phyloP scores from a whole-genome alignment of 1,284 basidiomycete species.

The Schizopora paradoxa region DNA sequence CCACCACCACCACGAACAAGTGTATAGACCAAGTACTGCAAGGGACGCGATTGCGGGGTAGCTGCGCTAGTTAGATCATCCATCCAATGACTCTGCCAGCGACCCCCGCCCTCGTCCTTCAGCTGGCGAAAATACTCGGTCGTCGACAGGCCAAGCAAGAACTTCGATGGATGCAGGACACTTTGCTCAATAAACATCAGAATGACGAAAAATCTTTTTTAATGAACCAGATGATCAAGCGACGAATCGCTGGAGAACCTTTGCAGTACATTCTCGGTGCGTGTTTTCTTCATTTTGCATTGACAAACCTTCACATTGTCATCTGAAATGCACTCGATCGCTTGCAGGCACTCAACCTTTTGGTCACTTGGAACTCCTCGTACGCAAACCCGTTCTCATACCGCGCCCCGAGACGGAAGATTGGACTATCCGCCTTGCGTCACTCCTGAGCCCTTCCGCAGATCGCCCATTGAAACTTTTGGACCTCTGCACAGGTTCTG shows the following conservation, averaged over 20 bases:
- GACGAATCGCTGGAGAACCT: slow-evolving; percentile 66
- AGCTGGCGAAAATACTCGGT: slow-evolving; percentile 37
- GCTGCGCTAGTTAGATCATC: not conserved
- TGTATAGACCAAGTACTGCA: too few species aligned
- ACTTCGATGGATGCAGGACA: slow-evolving; percentile 57
- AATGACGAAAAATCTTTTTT: too few species aligned
- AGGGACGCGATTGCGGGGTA: not conserved
- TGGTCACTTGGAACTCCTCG: slow-evolving; percentile 68
- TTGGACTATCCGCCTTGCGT: slow-evolving; percentile 60
- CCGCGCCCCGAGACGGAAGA: slow-evolving; percentile 91
- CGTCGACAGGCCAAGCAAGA: slow-evolving; percentile 45
- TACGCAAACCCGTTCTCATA: slow-evolving; percentile 77
- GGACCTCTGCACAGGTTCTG: slow-evolving; percentile 88
- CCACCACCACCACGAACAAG: too few species aligned
- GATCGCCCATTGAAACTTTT: slow-evolving; percentile 49
- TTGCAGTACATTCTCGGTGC: slow-evolving; percentile 88
- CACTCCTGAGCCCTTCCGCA: slow-evolving; percentile 35
- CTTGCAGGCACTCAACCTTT: slow-evolving; percentile 80
- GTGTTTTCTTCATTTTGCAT: slow-evolving; percentile 25
- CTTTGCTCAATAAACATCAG: slow-evolving; percentile 24
- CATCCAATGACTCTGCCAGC: not conserved
- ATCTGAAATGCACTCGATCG: slow-evolving; percentile 3
- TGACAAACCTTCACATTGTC: slow-evolving; percentile 11
- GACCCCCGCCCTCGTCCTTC: slow-evolving; percentile 24
- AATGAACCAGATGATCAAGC: slow-evolving; percentile 47